Evolutionary conservation across 1,284 basidiomycete genomes (phyloP).

Genomic region (Leccinum pachyderme): DNA sequence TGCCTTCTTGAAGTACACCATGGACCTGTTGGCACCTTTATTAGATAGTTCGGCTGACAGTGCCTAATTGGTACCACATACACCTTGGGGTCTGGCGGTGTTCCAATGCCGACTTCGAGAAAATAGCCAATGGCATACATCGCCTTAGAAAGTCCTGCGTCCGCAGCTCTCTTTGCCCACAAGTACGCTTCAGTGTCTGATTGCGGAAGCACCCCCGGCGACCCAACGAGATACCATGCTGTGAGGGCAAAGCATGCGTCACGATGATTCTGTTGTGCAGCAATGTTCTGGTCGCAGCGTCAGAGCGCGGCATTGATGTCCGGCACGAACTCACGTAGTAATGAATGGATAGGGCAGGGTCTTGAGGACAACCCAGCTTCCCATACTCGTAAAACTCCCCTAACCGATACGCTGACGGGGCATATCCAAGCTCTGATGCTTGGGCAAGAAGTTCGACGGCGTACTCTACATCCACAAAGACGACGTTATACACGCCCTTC

Average conservation of each 20-base stretch:
- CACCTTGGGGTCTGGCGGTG: constrained; percentile 65
- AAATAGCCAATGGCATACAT: constrained; percentile 99
- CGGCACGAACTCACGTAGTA: constrained; percentile 77
- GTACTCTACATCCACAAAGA: constrained; percentile 96
- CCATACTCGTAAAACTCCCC: constrained; percentile 99
- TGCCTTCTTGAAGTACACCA: constrained; percentile 85
- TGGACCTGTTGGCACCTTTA: constrained; percentile 47
- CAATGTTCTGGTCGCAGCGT: constrained; percentile 73
- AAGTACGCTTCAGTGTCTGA: constrained; percentile 97
- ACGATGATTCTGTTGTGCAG: constrained; percentile 94
- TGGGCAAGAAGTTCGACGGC: constrained; percentile 93
- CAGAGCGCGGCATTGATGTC: constrained; percentile 5
- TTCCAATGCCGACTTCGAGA: constrained; percentile 90
- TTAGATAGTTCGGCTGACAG: constrained; percentile 6
- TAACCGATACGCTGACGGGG: constrained; percentile 92
- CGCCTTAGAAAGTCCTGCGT: constrained; percentile 86
- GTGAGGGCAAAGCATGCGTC: constrained; percentile 98
- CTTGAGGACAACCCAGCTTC: constrained; percentile 98
- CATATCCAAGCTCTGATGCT: constrained; percentile 94
- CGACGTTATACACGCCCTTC: constrained; percentile 92
- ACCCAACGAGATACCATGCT: constrained; percentile 99
- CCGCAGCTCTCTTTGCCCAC: constrained; percentile 91
- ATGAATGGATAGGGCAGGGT: constrained; percentile 95
- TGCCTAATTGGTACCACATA: constrained; percentile 25
- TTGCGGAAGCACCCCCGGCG: constrained; percentile 94